Base-by-base conservation (phyloP, 1,284 basidiomycete species). In the Marasmius sp. region DNA sequence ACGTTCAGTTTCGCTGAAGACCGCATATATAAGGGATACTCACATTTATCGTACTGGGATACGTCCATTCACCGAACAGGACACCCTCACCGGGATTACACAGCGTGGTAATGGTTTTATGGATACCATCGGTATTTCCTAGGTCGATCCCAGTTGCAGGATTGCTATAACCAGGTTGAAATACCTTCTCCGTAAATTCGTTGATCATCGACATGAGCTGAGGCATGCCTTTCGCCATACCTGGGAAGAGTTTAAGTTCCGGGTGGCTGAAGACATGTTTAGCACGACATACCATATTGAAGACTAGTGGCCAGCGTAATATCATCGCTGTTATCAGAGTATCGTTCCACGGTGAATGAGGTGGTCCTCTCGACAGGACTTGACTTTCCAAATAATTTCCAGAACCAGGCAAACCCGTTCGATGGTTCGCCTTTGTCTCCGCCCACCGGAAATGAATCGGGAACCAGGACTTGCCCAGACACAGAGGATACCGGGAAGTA, bases 41-140 rank as follows among this genome's bases (percentile, higher is more conserved):
- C 14, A 66, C 67, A 6, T 77, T 74, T 1, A 85, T 55, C 0
- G 81, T 77, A 45, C 81, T 86, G 2, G 89, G 86, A 69, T 91
- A 93, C 0, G 87, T 85, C 87, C 87, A 90, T 67, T 88, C 87
- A 57, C 89, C 88, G 16, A 86, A 84, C 1, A 95, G 72, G 52
- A 93, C 78, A 8, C 83, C 81, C 66, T 95, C 92, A 8, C 91
- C 92, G 1, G 82, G 81, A 68, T 94, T 90, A 70, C 86, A 85
- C 12, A 95, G 75, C 6, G 85, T 85, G 49, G 73, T 72, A 3
- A 84, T 74, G 12, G 77, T 75, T 66, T 85, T 85, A 56, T 72
- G 67, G 86, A 86, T 92, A 41, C 85, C 92, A 70, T 93, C 93
- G 0, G 93, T 95, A 64, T 92, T 91, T 16, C 92, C 92, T 11